Evolutionary conservation across 2,329 filamentous ascomycete genomes (phyloP), one percentile per base, ranked within the genome.

Genomic region (Colletotrichum musae): DNA sequence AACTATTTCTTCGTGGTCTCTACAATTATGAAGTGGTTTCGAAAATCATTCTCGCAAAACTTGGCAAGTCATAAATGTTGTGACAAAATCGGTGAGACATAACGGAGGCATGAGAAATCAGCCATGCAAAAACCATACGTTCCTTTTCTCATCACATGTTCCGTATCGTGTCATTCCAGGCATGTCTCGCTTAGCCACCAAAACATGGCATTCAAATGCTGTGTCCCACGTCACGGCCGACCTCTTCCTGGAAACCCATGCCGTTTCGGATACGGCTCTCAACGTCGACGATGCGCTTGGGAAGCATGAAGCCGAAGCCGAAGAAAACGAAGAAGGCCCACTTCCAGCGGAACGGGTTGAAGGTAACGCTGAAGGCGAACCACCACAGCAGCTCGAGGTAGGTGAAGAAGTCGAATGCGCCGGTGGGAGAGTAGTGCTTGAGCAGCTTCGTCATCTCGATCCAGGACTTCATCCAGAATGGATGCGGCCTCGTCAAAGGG

Each of bases 261-360:
- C 85, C 85, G 71, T 89, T 87, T 59, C 90, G 81, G 6, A 93
- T 71, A 69, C 77, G 82, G 73, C 91, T 87, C 80, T 97, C 94
- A 16, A 87, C 82, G 72, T 87, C 82, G 0, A 95, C 90, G 28
- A 96, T 83, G 15, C 82, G 84, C 78, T 88, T 84, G 0, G 94
- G 94, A 54, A 96, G 76, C 21, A 83, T 84, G 51, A 88, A 84
- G 0, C 92, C 93, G 36, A 95, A 77, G 0, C 94, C 94, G 69
- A 92, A 92, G 74, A 97, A 91, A 16, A 97, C 93, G 77, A 97
- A 97, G 0, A 91, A 77, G 0, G 91, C 93, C 94, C 94, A 97
- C 83, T 97, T 97, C 93, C 94, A 97, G 9, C 94, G 84, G 79
- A 97, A 97, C 0, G 94, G 94, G 76, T 97, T 97, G 74, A 96